A percentile compares a stretch with the other conserved stretches of the same genome.
Conservation (phyloP, 139 green algal species). For the Volvox africanus region DNA sequence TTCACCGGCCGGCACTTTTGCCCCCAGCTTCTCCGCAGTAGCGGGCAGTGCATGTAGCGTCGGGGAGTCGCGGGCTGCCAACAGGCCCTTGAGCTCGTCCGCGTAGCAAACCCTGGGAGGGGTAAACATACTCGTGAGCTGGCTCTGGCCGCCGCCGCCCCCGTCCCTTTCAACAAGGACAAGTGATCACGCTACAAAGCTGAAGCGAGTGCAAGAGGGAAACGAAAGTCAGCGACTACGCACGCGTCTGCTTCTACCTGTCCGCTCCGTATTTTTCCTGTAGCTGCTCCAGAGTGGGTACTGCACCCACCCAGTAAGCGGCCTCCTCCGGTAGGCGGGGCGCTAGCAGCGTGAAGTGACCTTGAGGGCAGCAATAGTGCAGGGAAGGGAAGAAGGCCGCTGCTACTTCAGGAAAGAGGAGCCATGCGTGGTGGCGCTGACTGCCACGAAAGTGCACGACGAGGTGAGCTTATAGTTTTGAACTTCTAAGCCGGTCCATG, state of each 20-base stretch:
- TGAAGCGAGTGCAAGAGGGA: no score
- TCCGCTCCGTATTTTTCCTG: slow-evolving; percentile 47
- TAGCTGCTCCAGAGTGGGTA: slow-evolving; percentile 53
- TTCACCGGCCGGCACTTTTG: background rate
- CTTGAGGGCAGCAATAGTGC: slow-evolving; percentile 10
- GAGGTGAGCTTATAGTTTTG: no score
- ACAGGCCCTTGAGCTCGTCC: slow-evolving; percentile 31
- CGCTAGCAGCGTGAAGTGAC: slow-evolving; percentile 48
- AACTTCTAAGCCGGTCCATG: no score
- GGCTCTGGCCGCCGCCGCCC: no score
- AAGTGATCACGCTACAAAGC: no score
- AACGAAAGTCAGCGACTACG: no score
- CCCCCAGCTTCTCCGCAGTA: background rate
- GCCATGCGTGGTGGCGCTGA: no score
- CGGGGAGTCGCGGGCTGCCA: background rate
- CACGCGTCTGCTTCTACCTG: slow-evolving; percentile 19
- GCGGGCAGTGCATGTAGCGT: slow-evolving; percentile 28
- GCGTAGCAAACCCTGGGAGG: slow-evolving; percentile 13
- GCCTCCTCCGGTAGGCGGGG: slow-evolving; percentile 51
- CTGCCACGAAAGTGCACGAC: no score
- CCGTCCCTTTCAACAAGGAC: no score
- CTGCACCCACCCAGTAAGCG: slow-evolving; percentile 56
- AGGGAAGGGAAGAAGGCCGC: background rate
- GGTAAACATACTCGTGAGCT: background rate
- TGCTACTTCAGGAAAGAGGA: no score